Conservation (phyloP, 1,284 basidiomycete genomes). For the Cutaneotrichosporon mucoides region DNA sequence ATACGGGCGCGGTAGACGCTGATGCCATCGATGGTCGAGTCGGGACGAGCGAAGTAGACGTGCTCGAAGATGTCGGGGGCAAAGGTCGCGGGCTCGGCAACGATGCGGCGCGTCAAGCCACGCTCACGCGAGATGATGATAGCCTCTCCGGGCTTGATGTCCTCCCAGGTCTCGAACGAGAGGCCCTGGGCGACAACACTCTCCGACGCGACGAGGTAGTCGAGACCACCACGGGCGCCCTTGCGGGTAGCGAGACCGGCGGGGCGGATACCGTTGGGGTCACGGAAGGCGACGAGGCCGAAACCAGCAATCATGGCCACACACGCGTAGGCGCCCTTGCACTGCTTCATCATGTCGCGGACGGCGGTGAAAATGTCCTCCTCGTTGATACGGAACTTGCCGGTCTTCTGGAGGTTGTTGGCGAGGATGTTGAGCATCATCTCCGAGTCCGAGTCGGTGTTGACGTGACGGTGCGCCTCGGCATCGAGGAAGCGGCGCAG, state of each 20-base stretch:
- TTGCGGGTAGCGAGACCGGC: constrained; percentile 71
- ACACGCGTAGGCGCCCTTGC: constrained; percentile 92
- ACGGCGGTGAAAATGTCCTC: constrained; percentile 98
- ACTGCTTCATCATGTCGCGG: constrained; percentile 79
- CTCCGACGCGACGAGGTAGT: constrained; percentile 92
- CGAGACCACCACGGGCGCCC: constrained; percentile 55
- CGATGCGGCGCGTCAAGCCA: constrained; percentile 67
- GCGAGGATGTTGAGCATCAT: constrained; percentile 96
- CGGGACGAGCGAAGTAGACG: constrained; percentile 97
- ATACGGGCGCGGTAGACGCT: constrained; percentile 96
- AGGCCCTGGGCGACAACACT: constrained; percentile 93
- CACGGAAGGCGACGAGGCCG: constrained; percentile 96
- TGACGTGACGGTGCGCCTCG: constrained; percentile 96
- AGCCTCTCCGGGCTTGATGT: constrained; percentile 89
- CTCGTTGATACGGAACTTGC: constrained; percentile 97
- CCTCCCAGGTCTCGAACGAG: constrained; percentile 87
- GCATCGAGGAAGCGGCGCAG: constrained; percentile 92
- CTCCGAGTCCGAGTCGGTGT: constrained; percentile 98
- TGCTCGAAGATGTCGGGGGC: constrained; percentile 99
- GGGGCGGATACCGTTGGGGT: constrained; percentile 98
- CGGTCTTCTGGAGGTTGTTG: constrained; percentile 94
- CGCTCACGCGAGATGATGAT: constrained; percentile 81
- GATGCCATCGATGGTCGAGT: constrained; percentile 95
- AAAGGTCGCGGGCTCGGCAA: constrained; percentile 66
- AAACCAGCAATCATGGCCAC: constrained; percentile 98